Evolutionary conservation across 2,329 filamentous ascomycete genomes (phyloP).

Genomic region (Whalleya microplaca): DNA sequence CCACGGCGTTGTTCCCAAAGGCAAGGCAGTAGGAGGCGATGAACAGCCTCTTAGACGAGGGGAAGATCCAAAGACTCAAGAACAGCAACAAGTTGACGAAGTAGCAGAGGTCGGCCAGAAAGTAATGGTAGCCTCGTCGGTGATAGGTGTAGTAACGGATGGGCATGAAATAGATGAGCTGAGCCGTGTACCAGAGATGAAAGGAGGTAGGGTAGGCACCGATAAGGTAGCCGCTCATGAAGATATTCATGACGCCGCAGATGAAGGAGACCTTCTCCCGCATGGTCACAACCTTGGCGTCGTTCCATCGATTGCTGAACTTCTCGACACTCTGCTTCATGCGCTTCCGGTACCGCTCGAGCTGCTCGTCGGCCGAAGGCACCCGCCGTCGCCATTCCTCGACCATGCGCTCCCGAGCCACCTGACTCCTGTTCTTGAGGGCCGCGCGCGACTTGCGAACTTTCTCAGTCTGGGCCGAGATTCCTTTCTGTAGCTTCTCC

Average conservation of each 20-base stretch:
- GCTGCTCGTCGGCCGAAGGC: conserved; percentile 86
- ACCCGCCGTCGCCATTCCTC: conserved; percentile 90
- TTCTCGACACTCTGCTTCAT: conserved; percentile 91
- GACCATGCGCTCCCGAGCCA: conserved; percentile 86
- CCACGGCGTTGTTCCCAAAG: conserved; percentile 95
- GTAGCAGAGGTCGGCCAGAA: conserved; percentile 95
- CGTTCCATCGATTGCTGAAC: conserved; percentile 82
- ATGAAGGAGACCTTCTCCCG: conserved; percentile 97
- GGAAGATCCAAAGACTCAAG: conserved; percentile 87
- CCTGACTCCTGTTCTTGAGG: conserved; percentile 73
- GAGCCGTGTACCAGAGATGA: conserved; percentile 88
- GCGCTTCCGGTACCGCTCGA: conserved; percentile 85
- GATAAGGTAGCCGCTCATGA: conserved; percentile 92
- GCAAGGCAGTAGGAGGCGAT: conserved; percentile 91
- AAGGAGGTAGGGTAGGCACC: conserved; percentile 85
- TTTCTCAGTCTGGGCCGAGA: conserved; percentile 82
- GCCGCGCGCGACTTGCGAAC: conserved; percentile 82
- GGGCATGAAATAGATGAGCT: conserved; percentile 95
- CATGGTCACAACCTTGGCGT: conserved; percentile 83
- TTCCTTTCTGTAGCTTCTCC: conserved; percentile 83
- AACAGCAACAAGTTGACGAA: conserved; percentile 91
- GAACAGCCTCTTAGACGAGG: conserved; percentile 86
- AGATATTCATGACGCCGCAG: conserved; percentile 94
- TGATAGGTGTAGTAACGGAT: conserved; percentile 92
- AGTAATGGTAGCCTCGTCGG: conserved; percentile 92